Percentiles rank a stretch among this genome's conserved stretches.
phyloP scores from a whole-genome alignment of 805 yeast genomes.

The Starmerella stellata region DNA sequence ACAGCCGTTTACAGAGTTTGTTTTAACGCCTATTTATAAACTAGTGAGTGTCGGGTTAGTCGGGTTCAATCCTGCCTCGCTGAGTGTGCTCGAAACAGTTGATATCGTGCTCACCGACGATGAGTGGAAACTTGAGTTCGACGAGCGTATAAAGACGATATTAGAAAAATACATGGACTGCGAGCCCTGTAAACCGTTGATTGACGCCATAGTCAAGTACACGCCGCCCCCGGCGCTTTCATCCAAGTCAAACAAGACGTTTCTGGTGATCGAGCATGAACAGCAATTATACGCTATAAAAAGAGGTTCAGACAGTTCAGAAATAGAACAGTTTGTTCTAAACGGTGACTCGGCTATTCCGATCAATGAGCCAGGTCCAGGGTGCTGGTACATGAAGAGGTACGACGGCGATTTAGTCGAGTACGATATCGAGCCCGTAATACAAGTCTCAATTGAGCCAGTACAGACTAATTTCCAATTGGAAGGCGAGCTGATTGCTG shows the following conservation, averaged over 20 bases:
- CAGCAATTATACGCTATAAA: not conserved
- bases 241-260: not conserved
- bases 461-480: no score
- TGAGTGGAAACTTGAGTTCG: slow-evolving; percentile 2
- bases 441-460: no score
- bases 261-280: not conserved
- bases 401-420: not conserved
- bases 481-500: no score
- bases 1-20: slow-evolving; percentile 37
- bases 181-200: not conserved
- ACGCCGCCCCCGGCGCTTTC: not conserved
- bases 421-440: no score
- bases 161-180: slow-evolving; percentile 6
- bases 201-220: slow-evolving; percentile 1
- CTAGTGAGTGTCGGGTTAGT: slow-evolving; percentile 43
- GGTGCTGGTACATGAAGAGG: not conserved
- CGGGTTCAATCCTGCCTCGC: slow-evolving; percentile 30
- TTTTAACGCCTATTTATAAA: slow-evolving; percentile 69
- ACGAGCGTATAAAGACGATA: slow-evolving; percentile 3
- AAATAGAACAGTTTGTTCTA: not conserved
- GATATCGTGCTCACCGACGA: slow-evolving; percentile 20
- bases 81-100: slow-evolving; percentile 29
- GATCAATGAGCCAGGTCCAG: not conserved
- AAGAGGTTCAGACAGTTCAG: not conserved
- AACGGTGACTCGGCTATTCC: not conserved